Conservation (phyloP, 495 filamentous ascomycete species). For the Tetracladium marchalianum region DNA sequence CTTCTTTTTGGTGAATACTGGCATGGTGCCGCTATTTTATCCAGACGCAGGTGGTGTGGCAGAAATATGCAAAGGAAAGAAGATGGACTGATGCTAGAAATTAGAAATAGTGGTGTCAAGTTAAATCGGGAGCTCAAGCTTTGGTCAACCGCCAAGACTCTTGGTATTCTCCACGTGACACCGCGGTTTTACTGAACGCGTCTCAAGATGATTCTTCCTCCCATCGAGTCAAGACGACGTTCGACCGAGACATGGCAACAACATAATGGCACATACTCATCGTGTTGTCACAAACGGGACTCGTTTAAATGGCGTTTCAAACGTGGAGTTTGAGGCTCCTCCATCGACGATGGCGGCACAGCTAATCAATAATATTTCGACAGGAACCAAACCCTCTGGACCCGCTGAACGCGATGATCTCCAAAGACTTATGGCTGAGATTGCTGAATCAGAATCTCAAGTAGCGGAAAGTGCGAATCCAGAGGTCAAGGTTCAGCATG, state of each 20-base stretch:
- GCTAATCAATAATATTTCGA: constrained; percentile 46
- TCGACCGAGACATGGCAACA: constrained; percentile 8
- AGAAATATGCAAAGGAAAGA: not conserved
- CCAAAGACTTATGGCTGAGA: constrained; percentile 53
- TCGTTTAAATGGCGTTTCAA: constrained; percentile 2
- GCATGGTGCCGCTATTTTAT: constrained; percentile 41
- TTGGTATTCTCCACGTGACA: constrained; percentile 1
- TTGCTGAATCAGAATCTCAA: constrained; percentile 36
- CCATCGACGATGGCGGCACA: constrained; percentile 63
- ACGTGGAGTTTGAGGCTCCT: constrained; percentile 26
- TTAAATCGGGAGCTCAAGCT: too few relatives aligned
- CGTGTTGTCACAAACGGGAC: constrained; percentile 17
- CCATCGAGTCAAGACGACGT: constrained; percentile 6
- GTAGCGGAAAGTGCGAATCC: constrained; percentile 30
- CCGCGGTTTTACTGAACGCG: constrained; percentile 3
- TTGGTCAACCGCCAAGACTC: too few relatives aligned
- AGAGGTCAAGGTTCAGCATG: constrained; percentile 60
- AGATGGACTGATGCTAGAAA: too few relatives aligned
- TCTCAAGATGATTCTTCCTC: constrained; percentile 5
- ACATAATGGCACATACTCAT: constrained; percentile 26
- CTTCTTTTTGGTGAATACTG: constrained; percentile 61
- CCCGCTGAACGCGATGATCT: constrained; percentile 36
- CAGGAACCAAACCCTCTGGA: constrained; percentile 6
- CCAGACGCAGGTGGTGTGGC: not conserved
- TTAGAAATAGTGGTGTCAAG: too few relatives aligned